A percentile compares a stretch with the other conserved stretches of the same genome.
Evolutionary conservation across 2,329 filamentous ascomycete genomes (phyloP).

Genomic region (Lizonia empirigonia): DNA sequence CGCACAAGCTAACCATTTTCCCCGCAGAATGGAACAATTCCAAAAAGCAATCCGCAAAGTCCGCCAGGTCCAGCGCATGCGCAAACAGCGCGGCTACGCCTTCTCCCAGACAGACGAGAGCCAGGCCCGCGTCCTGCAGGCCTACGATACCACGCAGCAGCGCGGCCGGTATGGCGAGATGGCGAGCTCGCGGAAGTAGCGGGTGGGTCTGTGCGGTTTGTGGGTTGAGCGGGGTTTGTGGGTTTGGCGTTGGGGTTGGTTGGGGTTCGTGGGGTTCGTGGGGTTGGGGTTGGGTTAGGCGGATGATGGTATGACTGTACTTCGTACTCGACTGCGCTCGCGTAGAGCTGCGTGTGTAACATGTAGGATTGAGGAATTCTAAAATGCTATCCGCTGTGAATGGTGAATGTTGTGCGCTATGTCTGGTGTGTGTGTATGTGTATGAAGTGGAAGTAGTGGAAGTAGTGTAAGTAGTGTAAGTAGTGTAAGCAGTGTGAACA

Average conservation of each 20-base stretch:
- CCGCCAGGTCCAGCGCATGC: conserved; percentile 96
- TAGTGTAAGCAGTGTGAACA: too few species aligned
- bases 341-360: not conserved
- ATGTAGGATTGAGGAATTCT: too few species aligned
- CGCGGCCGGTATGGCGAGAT: conserved; percentile 96
- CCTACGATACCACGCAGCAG: conserved; percentile 94
- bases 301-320: too few species aligned
- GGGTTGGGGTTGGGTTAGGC: too few species aligned
- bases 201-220: not conserved
- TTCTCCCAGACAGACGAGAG: conserved; percentile 98
- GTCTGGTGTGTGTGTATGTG: too few species aligned
- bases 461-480: too few species aligned
- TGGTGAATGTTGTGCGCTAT: too few species aligned
- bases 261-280: not conserved
- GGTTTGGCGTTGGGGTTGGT: not conserved
- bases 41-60: conserved; percentile 99
- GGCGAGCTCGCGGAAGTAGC: conserved; percentile 62
- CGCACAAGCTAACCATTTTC: not conserved
- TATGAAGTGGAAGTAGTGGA: too few species aligned
- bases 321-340: not conserved
- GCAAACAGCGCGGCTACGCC: conserved; percentile 97
- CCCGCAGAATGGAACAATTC: conserved; percentile 92
- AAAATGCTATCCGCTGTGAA: too few species aligned
- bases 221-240: too few species aligned
- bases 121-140: conserved; percentile 92